phyloP scores from a whole-genome alignment of 768 basidiomycete genomes.

The Tulasnella calospora region DNA sequence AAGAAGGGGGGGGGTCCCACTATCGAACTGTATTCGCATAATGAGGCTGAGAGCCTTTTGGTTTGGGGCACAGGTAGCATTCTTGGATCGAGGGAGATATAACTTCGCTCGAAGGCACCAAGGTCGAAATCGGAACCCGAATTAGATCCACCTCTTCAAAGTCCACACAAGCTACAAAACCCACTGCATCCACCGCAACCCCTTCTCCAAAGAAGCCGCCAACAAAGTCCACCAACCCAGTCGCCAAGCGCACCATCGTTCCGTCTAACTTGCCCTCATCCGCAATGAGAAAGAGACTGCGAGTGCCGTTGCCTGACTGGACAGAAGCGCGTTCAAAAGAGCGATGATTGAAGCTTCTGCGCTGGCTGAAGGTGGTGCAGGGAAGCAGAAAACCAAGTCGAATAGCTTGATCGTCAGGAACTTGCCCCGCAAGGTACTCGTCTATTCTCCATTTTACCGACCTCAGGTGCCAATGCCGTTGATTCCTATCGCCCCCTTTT shows the following conservation, averaged over 20 bases:
- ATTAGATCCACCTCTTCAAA: conserved; percentile 19
- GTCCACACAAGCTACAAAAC: not conserved
- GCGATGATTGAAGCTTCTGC: conserved; percentile 76
- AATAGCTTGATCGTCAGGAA: conserved; percentile 86
- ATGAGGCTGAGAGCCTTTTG: not conserved
- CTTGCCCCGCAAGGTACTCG: conserved; percentile 56
- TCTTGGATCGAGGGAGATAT: not conserved
- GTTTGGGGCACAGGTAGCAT: not conserved
- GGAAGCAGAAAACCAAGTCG: conserved; percentile 42
- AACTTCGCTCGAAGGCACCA: not conserved
- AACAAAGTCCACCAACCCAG: conserved; percentile 47
- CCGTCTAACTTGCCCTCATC: conserved; percentile 65
- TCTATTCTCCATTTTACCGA: conserved; percentile 26
- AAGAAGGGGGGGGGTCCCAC: conserved; percentile 57
- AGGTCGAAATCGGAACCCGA: not conserved
- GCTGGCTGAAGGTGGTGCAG: conserved; percentile 75
- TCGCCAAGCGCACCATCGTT: conserved; percentile 77
- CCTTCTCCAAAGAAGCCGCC: not conserved
- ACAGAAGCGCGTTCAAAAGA: conserved; percentile 92
- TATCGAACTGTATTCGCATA: conserved; percentile 29
- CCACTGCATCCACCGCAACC: not conserved
- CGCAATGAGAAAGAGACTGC: conserved; percentile 61
- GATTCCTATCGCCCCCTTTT: conserved; percentile 30
- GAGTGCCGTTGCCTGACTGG: conserved; percentile 70
- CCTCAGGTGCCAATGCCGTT: not conserved